These are phyloP conservation scores for Anacardium occidentale DNA, from an alignment of 345 rosid genomes.

Conservation along the genomic window DNA sequence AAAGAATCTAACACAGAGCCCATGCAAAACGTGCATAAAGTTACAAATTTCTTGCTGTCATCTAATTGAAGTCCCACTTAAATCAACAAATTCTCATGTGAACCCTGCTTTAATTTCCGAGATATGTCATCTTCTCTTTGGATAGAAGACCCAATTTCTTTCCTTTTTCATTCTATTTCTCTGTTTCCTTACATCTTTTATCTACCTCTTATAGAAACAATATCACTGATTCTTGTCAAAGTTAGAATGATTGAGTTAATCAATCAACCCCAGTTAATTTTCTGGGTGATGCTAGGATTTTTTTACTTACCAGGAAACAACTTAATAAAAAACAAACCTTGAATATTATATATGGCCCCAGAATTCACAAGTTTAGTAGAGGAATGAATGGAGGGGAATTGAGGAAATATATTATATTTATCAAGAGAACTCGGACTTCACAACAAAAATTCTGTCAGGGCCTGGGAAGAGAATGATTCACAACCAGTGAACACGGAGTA, in stretches of 20 bases:
- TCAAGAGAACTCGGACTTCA: too few relatives aligned
- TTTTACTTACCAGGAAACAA: too few relatives aligned
- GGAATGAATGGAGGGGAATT: constrained; percentile 10
- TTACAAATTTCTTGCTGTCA: constrained; percentile 1
- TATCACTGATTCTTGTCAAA: too few relatives aligned
- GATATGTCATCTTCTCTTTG: not conserved
- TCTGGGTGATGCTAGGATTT: too few relatives aligned
- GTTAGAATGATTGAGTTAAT: too few relatives aligned
- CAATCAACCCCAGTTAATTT: not conserved
- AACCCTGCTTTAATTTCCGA: not conserved
- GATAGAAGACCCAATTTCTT: not conserved
- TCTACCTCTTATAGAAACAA: too few relatives aligned
- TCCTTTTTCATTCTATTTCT: not conserved
- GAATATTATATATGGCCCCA: constrained; percentile 7
- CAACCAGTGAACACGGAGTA: constrained; percentile 27
- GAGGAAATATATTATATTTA: not conserved
- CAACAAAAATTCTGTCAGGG: constrained; percentile 17
- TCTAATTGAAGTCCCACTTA: constrained; percentile 8
- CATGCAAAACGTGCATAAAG: constrained; percentile 3
- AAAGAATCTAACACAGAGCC: constrained; percentile 4
- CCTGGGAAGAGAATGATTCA: constrained; percentile 36
- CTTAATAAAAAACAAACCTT: not conserved
- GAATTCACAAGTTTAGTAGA: constrained; percentile 20
- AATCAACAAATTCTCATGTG: not conserved
- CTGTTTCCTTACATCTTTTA: not conserved